A percentile compares a stretch with the other conserved stretches of the same genome.
Evolutionary conservation across 1,284 basidiomycete genomes (phyloP).

Genomic region (Tilletiopsis washingtonensis): DNA sequence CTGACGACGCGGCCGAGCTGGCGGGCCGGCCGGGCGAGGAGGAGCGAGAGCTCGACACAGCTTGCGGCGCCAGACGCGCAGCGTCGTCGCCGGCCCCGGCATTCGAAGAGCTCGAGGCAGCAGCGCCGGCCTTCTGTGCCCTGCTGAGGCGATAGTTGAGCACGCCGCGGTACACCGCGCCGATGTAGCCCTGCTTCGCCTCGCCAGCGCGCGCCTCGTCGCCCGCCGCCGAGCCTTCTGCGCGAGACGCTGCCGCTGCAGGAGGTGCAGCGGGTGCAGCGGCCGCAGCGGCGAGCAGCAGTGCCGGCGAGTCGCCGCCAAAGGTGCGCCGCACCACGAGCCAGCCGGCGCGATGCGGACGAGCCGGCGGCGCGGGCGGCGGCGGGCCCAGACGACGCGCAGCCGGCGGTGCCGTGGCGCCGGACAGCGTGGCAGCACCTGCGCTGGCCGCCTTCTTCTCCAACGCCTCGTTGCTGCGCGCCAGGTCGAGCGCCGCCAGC

Average conservation of each 20-base stretch:
- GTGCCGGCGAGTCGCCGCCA: conserved; percentile 10
- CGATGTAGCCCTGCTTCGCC: conserved; percentile 23
- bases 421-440: too few species aligned
- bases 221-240: background rate
- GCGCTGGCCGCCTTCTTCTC: too few species aligned
- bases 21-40: background rate
- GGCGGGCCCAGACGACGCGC: too few species aligned
- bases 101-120: background rate
- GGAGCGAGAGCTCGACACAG: background rate
- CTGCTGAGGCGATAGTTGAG: conserved; percentile 27
- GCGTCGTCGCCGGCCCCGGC: background rate
- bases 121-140: background rate
- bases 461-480: conserved; percentile 24
- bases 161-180: conserved; percentile 36
- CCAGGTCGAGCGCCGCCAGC: conserved; percentile 26
- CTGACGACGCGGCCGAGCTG: background rate
- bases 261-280: too few species aligned
- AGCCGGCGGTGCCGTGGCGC: too few species aligned
- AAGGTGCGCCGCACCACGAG: conserved; percentile 28
- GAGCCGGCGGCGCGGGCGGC: too few species aligned
- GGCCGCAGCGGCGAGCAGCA: background rate
- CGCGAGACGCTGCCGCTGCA: too few species aligned
- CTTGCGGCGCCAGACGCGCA: background rate
- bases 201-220: background rate
- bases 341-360: too few species aligned